Evolutionary conservation across 2,329 filamentous ascomycete species (phyloP).

Genomic region (Exophiala sp.): DNA sequence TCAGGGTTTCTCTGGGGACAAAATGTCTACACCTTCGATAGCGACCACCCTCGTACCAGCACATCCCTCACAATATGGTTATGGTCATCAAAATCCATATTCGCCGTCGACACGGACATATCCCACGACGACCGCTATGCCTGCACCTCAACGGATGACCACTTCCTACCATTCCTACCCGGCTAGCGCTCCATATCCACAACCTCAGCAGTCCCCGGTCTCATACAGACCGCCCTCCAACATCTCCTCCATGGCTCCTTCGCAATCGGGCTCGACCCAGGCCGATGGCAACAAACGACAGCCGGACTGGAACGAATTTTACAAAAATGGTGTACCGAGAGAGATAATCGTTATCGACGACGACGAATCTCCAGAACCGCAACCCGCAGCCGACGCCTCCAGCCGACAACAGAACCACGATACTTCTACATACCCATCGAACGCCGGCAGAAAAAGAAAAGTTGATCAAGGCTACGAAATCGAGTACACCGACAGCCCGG

Average conservation of each 20-base stretch:
- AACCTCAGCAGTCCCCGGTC: conserved; percentile 24
- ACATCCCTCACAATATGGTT: conserved; percentile 60
- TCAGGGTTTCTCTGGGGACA: conserved; percentile 12
- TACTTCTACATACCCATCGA: conserved; percentile 10
- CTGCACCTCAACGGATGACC: conserved; percentile 38
- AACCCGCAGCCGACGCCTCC: conserved; percentile 29
- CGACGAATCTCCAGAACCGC: conserved; percentile 56
- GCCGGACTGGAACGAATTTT: conserved; percentile 76
- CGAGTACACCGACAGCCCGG: conserved; percentile 63
- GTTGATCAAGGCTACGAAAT: conserved; percentile 66
- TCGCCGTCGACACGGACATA: conserved; percentile 48
- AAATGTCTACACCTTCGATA: conserved; percentile 77
- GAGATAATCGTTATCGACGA: conserved; percentile 78
- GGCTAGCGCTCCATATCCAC: conserved; percentile 32
- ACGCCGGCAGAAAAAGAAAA: conserved; percentile 58
- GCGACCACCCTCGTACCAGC: conserved; percentile 66
- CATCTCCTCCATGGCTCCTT: conserved; percentile 34
- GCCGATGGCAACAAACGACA: conserved; percentile 42
- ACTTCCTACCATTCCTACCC: conserved; percentile 40
- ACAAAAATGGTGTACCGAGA: conserved; percentile 74
- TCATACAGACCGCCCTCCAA: conserved; percentile 36
- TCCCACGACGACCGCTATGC: conserved; percentile 43
- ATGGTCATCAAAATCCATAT: conserved; percentile 53
- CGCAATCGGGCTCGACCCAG: conserved; percentile 37
- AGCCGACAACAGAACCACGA: conserved; percentile 29